phyloP scores from a whole-genome alignment of 1,284 basidiomycete genomes.

The Nidula niveotomentosa region DNA sequence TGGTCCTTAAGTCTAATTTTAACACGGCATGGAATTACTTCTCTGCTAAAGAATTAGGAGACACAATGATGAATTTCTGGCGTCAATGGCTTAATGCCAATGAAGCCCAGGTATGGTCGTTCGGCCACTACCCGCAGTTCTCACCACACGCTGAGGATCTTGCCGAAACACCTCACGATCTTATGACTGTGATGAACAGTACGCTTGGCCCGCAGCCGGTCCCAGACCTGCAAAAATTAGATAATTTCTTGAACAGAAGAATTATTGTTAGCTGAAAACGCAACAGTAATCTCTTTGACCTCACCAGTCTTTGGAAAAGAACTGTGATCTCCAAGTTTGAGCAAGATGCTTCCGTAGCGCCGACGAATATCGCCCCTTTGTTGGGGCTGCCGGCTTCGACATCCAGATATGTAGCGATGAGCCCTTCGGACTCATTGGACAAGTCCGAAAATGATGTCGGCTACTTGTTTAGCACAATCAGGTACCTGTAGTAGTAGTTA shows the following conservation, averaged over 20 bases:
- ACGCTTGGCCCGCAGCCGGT: neutral
- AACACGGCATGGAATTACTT: conserved; percentile 23
- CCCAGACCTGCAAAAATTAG: conserved; percentile 13
- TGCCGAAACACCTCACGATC: neutral
- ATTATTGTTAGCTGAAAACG: conserved; percentile 15
- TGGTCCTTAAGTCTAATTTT: conserved; percentile 15
- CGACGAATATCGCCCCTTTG: too few species aligned
- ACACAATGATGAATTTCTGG: conserved; percentile 17
- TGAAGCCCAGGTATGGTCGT: neutral
- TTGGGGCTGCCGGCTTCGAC: too few species aligned
- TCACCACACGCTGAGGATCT: neutral
- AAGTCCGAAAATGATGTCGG: too few species aligned
- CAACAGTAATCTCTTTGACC: conserved; percentile 17
- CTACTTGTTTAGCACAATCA: too few species aligned
- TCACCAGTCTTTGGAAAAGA: conserved; percentile 19
- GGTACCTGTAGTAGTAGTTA: too few species aligned
- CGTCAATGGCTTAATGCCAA: conserved; percentile 5
- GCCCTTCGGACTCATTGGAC: too few species aligned
- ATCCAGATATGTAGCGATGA: too few species aligned
- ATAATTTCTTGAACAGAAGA: conserved; percentile 8
- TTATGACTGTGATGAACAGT: too few species aligned
- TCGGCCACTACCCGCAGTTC: neutral
- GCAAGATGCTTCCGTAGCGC: neutral
- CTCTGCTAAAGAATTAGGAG: conserved; percentile 17
- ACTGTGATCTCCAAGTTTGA: conserved; percentile 10